phyloP scores from a whole-genome alignment of 2,329 filamentous ascomycete genomes.

The Aspergillus ochraceoroseus region DNA sequence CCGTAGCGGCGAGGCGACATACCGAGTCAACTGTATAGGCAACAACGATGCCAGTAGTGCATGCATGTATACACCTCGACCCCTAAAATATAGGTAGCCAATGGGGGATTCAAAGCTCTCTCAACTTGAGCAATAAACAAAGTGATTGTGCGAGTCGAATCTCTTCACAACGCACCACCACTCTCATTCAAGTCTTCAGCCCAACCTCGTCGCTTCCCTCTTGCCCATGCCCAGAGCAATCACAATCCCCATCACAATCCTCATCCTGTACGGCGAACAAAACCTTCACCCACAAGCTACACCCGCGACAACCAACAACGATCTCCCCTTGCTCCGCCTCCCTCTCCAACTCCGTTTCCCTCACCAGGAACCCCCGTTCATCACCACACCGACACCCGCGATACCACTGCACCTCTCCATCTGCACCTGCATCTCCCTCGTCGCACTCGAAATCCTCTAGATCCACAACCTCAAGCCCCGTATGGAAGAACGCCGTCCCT shows the following conservation, averaged over 20 bases:
- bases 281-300: constrained; percentile 60
- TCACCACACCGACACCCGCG: constrained; percentile 56
- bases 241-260: not conserved
- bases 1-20: too few relatives aligned
- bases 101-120: not conserved
- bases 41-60: too few relatives aligned
- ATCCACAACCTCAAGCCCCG: constrained; percentile 55
- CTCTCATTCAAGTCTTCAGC: constrained; percentile 15
- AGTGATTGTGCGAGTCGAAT: too few relatives aligned
- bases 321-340: constrained; percentile 53
- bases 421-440: constrained; percentile 31
- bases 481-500: constrained; percentile 41
- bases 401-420: constrained; percentile 48
- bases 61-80: too few relatives aligned
- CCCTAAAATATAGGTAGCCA: too few relatives aligned
- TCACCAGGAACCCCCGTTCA: constrained; percentile 51
- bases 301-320: constrained; percentile 57
- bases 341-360: constrained; percentile 50
- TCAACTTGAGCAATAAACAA: not conserved
- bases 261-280: constrained; percentile 51
- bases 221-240: too few relatives aligned
- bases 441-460: constrained; percentile 51
- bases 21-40: too few relatives aligned
- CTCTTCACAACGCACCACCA: too few relatives aligned
- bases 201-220: too few relatives aligned